A percentile compares a stretch with the other conserved stretches of the same genome.
phyloP scores from a whole-genome alignment of 1,284 basidiomycete genomes.

The Rhodotorula mucilaginosa region DNA sequence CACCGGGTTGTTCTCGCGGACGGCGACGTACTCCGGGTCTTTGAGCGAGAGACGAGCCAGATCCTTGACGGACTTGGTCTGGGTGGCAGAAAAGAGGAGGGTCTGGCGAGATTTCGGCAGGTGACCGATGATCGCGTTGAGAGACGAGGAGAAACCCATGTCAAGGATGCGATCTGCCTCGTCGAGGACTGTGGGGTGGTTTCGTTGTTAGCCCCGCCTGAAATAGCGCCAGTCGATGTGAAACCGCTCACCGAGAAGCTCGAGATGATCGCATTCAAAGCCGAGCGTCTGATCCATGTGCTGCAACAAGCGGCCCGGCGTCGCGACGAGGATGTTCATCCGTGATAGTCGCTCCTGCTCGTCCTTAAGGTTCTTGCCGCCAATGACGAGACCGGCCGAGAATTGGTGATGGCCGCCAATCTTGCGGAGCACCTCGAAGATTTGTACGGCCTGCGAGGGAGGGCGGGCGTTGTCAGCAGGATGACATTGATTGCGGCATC shows the following conservation, averaged over 20 bases:
- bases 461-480: not conserved
- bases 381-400: constrained; percentile 92
- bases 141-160: constrained; percentile 87
- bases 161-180: constrained; percentile 96
- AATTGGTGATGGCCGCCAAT: constrained; percentile 89
- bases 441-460: constrained; percentile 76
- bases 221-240: not conserved
- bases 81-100: constrained; percentile 93
- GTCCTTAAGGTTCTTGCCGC: constrained; percentile 92
- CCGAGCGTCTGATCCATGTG: constrained; percentile 98
- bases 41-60: constrained; percentile 86
- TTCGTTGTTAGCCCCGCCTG: too few relatives aligned
- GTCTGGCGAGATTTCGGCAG: constrained; percentile 71
- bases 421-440: constrained; percentile 89
- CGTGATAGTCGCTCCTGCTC: constrained; percentile 77
- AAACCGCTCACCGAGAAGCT: constrained; percentile 72
- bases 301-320: constrained; percentile 89
- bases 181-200: constrained; percentile 68
- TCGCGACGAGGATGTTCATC: constrained; percentile 98
- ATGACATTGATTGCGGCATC: not conserved
- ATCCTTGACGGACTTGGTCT: constrained; percentile 84
- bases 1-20: constrained; percentile 47
- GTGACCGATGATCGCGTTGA: constrained; percentile 86
- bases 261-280: constrained; percentile 85
- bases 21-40: constrained; percentile 72